phyloP scores from a whole-genome alignment of 768 basidiomycete genomes.

The Termitomyces sp. region DNA sequence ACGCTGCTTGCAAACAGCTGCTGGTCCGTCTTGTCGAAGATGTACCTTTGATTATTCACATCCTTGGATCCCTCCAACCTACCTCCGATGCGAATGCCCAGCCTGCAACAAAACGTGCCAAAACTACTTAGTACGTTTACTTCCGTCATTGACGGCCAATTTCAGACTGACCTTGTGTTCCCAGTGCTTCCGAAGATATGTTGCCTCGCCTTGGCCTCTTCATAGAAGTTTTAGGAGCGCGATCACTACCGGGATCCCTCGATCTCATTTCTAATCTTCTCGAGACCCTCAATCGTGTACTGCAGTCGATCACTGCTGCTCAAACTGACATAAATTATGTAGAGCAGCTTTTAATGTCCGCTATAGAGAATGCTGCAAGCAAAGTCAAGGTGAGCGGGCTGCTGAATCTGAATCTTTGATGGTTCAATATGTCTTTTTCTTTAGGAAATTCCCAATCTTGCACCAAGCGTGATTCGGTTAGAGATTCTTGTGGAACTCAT shows the following conservation, averaged over 20 bases:
- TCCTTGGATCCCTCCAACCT: conserved; percentile 53
- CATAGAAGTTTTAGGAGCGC: conserved; percentile 69
- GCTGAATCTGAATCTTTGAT: neutral
- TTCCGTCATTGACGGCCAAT: neutral
- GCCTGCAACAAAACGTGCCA: conserved; percentile 65
- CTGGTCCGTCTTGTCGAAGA: conserved; percentile 50
- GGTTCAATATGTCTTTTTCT: neutral
- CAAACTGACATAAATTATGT: conserved; percentile 73
- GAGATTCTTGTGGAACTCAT: conserved; percentile 89
- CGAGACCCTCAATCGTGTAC: conserved; percentile 66
- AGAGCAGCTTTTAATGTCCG: conserved; percentile 83
- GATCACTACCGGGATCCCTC: conserved; percentile 62
- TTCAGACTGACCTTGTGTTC: neutral
- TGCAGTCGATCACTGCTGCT: conserved; percentile 51
- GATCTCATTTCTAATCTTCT: conserved; percentile 72
- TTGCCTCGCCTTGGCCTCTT: conserved; percentile 55
- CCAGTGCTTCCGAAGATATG: conserved; percentile 33
- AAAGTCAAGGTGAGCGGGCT: conserved; percentile 48
- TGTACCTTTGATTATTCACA: conserved; percentile 48
- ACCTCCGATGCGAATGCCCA: conserved; percentile 35
- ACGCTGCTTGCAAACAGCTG: conserved; percentile 45
- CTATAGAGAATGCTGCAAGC: conserved; percentile 64
- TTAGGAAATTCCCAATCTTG: conserved; percentile 53
- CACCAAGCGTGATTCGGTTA: conserved; percentile 63
- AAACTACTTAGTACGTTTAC: conserved; percentile 50